These are phyloP conservation scores for Yamadazyma friedrichii DNA, from an alignment of 1,139 yeast genomes.

Conservation along the genomic window DNA sequence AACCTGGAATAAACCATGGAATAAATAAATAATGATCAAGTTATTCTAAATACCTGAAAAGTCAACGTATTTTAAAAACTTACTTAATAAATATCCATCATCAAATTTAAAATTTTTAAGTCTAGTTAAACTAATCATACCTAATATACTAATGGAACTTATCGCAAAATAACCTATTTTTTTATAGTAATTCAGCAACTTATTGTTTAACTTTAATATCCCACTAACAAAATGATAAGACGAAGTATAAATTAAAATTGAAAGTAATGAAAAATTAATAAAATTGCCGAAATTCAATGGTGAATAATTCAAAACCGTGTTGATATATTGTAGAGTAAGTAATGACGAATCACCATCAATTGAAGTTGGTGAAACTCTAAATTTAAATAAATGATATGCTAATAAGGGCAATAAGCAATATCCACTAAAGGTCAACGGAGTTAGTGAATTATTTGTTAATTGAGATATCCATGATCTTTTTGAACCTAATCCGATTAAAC, in stretches of 20 bases:
- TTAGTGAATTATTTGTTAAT: constrained; percentile 20
- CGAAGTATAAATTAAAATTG: constrained; percentile 23
- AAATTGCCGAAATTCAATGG: constrained; percentile 18
- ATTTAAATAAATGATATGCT: constrained; percentile 45
- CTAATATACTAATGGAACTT: constrained; percentile 23
- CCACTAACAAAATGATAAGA: constrained; percentile 41
- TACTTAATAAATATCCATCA: constrained; percentile 13
- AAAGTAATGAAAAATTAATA: constrained; percentile 21
- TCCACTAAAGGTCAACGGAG: constrained; percentile 62
- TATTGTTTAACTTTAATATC: constrained; percentile 27
- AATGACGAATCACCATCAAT: constrained; percentile 68
- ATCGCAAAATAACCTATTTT: constrained; percentile 34
- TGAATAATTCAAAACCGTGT: constrained; percentile 37
- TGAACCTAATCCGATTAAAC: constrained; percentile 54
- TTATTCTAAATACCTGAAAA: constrained; percentile 9
- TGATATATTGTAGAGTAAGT: constrained; percentile 52
- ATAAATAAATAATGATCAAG: too few relatives aligned
- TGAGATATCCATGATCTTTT: constrained; percentile 44
- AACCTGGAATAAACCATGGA: neutral
- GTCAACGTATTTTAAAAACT: constrained; percentile 13
- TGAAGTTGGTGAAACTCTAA: constrained; percentile 48
- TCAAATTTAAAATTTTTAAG: constrained; percentile 17
- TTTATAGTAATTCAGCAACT: constrained; percentile 30
- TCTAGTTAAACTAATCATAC: constrained; percentile 24
- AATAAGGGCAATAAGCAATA: constrained; percentile 49